Evolutionary conservation across 2,329 filamentous ascomycete genomes (phyloP).

Genomic region (Botrytis fragariae): DNA sequence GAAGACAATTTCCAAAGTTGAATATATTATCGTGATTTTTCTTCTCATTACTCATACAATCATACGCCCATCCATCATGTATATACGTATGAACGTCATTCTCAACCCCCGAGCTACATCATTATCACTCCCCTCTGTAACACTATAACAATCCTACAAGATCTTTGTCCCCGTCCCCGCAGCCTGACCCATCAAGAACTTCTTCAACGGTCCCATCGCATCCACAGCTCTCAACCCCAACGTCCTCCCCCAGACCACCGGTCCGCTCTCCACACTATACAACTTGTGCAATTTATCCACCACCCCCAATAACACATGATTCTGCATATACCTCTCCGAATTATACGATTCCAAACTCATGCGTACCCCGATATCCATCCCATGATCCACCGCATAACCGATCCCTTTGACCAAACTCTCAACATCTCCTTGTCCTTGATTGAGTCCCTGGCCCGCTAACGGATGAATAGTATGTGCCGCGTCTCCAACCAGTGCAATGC

Average conservation of each 20-base stretch:
- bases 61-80: background rate
- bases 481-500: slow-evolving; percentile 89
- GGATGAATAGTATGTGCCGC: slow-evolving; percentile 95
- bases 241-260: slow-evolving; percentile 76
- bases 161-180: slow-evolving; percentile 53
- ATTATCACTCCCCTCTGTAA: background rate
- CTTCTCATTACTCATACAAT: background rate
- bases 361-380: slow-evolving; percentile 79
- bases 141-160: slow-evolving; percentile 31
- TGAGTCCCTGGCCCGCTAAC: slow-evolving; percentile 89
- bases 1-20: background rate
- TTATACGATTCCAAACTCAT: slow-evolving; percentile 81
- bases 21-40: background rate
- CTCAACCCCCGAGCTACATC: background rate
- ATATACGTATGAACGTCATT: background rate
- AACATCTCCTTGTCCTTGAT: slow-evolving; percentile 88
- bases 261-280: slow-evolving; percentile 77
- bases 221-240: slow-evolving; percentile 76
- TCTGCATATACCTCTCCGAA: slow-evolving; percentile 75
- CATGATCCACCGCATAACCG: slow-evolving; percentile 72
- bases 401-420: slow-evolving; percentile 74
- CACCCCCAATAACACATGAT: slow-evolving; percentile 74
- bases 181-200: slow-evolving; percentile 77
- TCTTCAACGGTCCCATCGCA: slow-evolving; percentile 71
- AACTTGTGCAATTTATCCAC: slow-evolving; percentile 91